A percentile compares a stretch with the other conserved stretches of the same genome.
phyloP scores from a whole-genome alignment of 2,329 filamentous ascomycete species.

The Allantophomopsis cytisporea region DNA sequence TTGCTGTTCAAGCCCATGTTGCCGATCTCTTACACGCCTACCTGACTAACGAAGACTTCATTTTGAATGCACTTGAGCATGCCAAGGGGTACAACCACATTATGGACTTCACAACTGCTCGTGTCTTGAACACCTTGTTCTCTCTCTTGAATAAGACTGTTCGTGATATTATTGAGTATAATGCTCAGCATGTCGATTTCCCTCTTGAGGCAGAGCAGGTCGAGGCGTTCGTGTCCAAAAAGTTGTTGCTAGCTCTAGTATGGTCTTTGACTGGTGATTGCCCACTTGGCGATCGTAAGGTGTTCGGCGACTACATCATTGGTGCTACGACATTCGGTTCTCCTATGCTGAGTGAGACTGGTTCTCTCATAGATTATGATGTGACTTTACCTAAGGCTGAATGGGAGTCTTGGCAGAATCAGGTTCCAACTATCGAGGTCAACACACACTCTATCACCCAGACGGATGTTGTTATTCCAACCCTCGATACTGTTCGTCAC shows the following conservation, averaged over 20 bases:
- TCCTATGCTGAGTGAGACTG: conserved; percentile 62
- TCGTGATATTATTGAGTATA: conserved; percentile 89
- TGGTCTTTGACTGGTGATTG: conserved; percentile 97
- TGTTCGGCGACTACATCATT: conserved; percentile 75
- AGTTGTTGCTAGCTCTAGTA: conserved; percentile 79
- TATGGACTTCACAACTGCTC: conserved; percentile 92
- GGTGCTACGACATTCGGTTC: conserved; percentile 77
- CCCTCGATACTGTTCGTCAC: conserved; percentile 90
- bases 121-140: conserved; percentile 85
- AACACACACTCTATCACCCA: conserved; percentile 97
- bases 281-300: conserved; percentile 72
- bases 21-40: conserved; percentile 68
- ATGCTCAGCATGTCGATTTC: conserved; percentile 87
- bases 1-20: conserved; percentile 65
- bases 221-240: conserved; percentile 84
- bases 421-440: conserved; percentile 89
- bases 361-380: conserved; percentile 92
- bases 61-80: conserved; percentile 62
- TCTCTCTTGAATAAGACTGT: conserved; percentile 91
- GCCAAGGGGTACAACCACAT: conserved; percentile 80
- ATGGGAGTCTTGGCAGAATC: conserved; percentile 88
- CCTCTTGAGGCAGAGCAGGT: conserved; percentile 81
- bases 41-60: conserved; percentile 67
- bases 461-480: conserved; percentile 97
- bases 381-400: conserved; percentile 75